Evolutionary conservation across 345 rosid species (phyloP).

Genomic region (Schrenkiella parvula): DNA sequence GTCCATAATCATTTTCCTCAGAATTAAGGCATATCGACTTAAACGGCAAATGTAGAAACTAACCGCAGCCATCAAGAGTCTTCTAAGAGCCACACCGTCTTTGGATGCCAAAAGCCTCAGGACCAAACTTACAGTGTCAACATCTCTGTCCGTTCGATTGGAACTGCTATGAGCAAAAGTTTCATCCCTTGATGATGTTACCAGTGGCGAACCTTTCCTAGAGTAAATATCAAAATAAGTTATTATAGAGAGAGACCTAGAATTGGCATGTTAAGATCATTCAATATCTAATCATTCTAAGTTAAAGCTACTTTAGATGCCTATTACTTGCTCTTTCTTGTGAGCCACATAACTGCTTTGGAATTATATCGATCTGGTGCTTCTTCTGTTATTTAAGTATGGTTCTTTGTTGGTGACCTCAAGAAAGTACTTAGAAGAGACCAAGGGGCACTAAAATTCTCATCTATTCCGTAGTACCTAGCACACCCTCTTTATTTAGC

Average conservation of each 20-base stretch:
- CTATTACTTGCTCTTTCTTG: not conserved
- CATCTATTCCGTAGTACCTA: not conserved
- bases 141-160: constrained; percentile 34
- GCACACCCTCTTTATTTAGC: not conserved
- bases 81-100: constrained; percentile 75
- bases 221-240: constrained; percentile 11
- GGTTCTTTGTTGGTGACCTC: not conserved
- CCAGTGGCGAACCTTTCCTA: constrained; percentile 51
- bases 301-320: not conserved
- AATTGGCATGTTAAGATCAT: not conserved
- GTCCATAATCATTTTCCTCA: not conserved
- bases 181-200: constrained; percentile 36
- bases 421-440: not conserved
- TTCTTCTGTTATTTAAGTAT: not conserved
- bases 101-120: constrained; percentile 68
- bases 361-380: not conserved
- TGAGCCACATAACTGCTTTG: not conserved
- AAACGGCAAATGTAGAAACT: constrained; percentile 34
- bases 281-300: not conserved
- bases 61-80: constrained; percentile 88
- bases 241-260: not conserved
- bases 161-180: constrained; percentile 38
- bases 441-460: not conserved
- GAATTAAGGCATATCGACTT: not conserved
- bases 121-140: constrained; percentile 49